These are phyloP conservation scores for Wickerhamiella sorbophila DNA, from an alignment of 805 yeast genomes.

Conservation along the genomic window DNA sequence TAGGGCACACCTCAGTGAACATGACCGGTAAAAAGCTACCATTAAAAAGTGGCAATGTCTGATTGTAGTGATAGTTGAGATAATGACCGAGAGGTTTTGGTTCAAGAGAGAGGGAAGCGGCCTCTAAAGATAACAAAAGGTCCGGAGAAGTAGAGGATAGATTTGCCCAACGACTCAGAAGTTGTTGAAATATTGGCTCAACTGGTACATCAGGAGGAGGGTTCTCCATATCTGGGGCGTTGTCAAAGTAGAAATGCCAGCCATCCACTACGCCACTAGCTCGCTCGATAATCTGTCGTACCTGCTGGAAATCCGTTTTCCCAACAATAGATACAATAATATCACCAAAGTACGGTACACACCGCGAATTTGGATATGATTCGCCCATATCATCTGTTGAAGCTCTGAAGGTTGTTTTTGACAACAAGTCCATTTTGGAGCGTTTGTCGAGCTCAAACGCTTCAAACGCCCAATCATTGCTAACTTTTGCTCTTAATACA, in stretches of 20 bases:
- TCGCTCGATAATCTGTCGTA: slow-evolving; percentile 31
- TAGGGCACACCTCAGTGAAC: slow-evolving; percentile 43
- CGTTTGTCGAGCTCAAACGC: slow-evolving; percentile 74
- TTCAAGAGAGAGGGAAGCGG: slow-evolving; percentile 43
- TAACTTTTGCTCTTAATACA: slow-evolving; percentile 42
- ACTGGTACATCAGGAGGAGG: slow-evolving; percentile 29
- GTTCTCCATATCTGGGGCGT: slow-evolving; percentile 28
- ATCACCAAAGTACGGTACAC: slow-evolving; percentile 86
- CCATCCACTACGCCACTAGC: slow-evolving; percentile 60
- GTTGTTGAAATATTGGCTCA: slow-evolving; percentile 5
- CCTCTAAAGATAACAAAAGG: slow-evolving; percentile 6
- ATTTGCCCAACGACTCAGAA: slow-evolving; percentile 31
- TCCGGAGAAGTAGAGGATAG: slow-evolving; percentile 17
- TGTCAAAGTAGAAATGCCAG: slow-evolving; percentile 61
- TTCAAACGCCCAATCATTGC: slow-evolving; percentile 85
- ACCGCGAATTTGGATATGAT: slow-evolving; percentile 57
- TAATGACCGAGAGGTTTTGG: slow-evolving; percentile 40
- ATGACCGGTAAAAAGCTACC: slow-evolving; percentile 55
- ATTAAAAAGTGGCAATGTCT: slow-evolving; percentile 41
- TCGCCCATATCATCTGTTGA: slow-evolving; percentile 65
- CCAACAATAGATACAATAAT: slow-evolving; percentile 38
- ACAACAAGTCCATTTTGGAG: slow-evolving; percentile 41
- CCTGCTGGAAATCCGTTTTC: slow-evolving; percentile 23
- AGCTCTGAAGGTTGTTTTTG: slow-evolving; percentile 61
- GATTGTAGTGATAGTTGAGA: slow-evolving; percentile 29